phyloP scores from a whole-genome alignment of 352 stramenopile genomes.

The Aphanomyces stellatus region DNA sequence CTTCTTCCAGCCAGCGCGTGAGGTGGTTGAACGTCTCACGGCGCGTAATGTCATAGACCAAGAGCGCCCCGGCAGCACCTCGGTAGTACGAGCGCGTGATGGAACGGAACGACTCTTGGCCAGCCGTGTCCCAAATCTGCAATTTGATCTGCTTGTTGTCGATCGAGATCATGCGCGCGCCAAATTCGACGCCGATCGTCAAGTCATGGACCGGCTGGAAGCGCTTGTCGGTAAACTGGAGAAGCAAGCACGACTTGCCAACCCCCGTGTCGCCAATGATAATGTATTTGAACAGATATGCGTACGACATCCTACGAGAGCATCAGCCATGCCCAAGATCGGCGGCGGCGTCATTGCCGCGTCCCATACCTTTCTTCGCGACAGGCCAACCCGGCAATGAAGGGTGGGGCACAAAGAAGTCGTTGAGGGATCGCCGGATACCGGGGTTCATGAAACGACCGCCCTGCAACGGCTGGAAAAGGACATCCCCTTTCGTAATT shows the following conservation, averaged over 20 bases:
- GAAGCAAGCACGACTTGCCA: constrained; percentile 98
- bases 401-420: constrained; percentile 12
- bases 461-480: neutral
- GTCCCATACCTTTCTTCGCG: neutral
- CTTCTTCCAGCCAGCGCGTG: constrained; percentile 97
- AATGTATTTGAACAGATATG: constrained; percentile 98
- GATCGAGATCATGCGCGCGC: constrained; percentile 98
- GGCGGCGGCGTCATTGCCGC: neutral
- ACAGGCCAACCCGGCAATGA: neutral
- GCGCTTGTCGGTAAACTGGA: constrained; percentile 99
- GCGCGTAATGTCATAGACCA: constrained; percentile 99
- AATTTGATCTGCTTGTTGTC: constrained; percentile 98
- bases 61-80: constrained; percentile 92
- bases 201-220: constrained; percentile 99
- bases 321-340: too few species aligned
- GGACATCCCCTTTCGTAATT: too few species aligned
- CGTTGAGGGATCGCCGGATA: constrained; percentile 15
- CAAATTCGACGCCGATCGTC: constrained; percentile 99
- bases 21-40: constrained; percentile 99
- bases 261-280: constrained; percentile 99
- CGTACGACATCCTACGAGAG: constrained; percentile 92
- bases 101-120: constrained; percentile 98
- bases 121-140: constrained; percentile 98
- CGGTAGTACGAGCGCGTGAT: constrained; percentile 99
- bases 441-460: constrained; percentile 5